These are phyloP conservation scores for Nigrograna mackinnonii DNA, from an alignment of 2,329 filamentous ascomycete genomes.

Conservation along the genomic window DNA sequence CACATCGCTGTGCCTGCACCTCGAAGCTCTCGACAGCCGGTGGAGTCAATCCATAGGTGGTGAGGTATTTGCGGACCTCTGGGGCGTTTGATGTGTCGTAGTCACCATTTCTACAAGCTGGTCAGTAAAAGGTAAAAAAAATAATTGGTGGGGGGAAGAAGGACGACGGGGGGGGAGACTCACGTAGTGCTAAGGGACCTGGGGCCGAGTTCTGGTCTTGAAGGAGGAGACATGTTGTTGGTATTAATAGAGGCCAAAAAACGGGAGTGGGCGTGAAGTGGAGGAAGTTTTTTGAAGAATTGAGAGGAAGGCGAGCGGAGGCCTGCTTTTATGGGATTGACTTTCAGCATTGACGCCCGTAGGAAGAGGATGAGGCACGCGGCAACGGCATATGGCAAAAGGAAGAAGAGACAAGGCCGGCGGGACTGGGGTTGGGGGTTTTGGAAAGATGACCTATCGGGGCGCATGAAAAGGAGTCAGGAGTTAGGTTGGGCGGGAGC, in stretches of 20 bases:
- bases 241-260: slow-evolving; percentile 38
- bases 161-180: slow-evolving; percentile 9
- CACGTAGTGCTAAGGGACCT: slow-evolving; percentile 44
- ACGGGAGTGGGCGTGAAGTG: slow-evolving; percentile 18
- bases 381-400: slow-evolving; percentile 34
- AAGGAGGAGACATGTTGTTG: slow-evolving; percentile 39
- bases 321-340: slow-evolving; percentile 37
- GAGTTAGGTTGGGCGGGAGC: slow-evolving; percentile 13
- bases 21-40: slow-evolving; percentile 55
- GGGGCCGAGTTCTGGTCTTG: slow-evolving; percentile 35
- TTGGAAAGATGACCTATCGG: slow-evolving; percentile 30
- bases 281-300: slow-evolving; percentile 17
- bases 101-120: slow-evolving; percentile 43
- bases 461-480: slow-evolving; percentile 12
- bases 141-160: not conserved
- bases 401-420: slow-evolving; percentile 25
- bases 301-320: slow-evolving; percentile 21
- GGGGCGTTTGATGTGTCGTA: slow-evolving; percentile 54
- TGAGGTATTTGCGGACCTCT: slow-evolving; percentile 54
- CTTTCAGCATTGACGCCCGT: slow-evolving; percentile 37
- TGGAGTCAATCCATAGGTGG: slow-evolving; percentile 57
- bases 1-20: slow-evolving; percentile 55
- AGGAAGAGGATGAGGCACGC: slow-evolving; percentile 24
- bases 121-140: slow-evolving; percentile 15
- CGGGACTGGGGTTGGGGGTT: slow-evolving; percentile 16